Conservation (phyloP, 2,329 filamentous ascomycete genomes). For the Neonectria punicea region DNA sequence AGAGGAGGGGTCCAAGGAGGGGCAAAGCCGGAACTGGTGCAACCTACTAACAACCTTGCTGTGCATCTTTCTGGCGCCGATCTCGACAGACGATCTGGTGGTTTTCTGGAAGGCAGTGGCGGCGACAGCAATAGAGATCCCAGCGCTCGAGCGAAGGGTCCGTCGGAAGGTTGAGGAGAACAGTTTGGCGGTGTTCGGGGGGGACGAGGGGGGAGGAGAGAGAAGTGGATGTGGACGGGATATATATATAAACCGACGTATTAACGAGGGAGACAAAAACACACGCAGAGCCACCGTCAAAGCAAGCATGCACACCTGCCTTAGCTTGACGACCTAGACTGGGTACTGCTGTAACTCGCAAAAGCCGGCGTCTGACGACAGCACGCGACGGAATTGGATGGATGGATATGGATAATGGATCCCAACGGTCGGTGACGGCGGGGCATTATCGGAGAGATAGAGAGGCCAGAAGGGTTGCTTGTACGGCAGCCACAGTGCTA, state of each 20-base stretch:
- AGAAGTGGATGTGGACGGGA: slow-evolving; percentile 15
- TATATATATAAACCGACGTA: slow-evolving; percentile 8
- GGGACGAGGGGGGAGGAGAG: background rate
- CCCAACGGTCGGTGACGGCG: slow-evolving; percentile 15
- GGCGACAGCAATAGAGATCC: slow-evolving; percentile 78
- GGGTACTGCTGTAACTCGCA: background rate
- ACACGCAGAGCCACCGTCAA: background rate
- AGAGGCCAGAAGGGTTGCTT: no score
- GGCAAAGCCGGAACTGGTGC: slow-evolving; percentile 16
- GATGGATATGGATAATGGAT: slow-evolving; percentile 16
- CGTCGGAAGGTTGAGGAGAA: slow-evolving; percentile 86
- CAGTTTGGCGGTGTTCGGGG: slow-evolving; percentile 75
- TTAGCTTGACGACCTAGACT: background rate
- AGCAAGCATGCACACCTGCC: background rate
- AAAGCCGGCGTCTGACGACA: slow-evolving; percentile 1
- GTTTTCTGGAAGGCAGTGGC: slow-evolving; percentile 70
- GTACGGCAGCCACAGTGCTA: slow-evolving; percentile 11
- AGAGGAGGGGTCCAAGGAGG: background rate
- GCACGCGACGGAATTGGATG: slow-evolving; percentile 19
- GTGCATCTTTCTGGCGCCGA: slow-evolving; percentile 77
- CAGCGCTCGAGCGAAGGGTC: slow-evolving; percentile 78
- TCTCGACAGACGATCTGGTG: slow-evolving; percentile 49
- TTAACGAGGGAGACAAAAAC: background rate
- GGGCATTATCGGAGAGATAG: slow-evolving; percentile 28
- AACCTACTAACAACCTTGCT: slow-evolving; percentile 88